Percentiles rank a stretch among this genome's conserved stretches.
phyloP scores from a whole-genome alignment of 192 early-diverging fungal genomes.

The Coemansia sp. region DNA sequence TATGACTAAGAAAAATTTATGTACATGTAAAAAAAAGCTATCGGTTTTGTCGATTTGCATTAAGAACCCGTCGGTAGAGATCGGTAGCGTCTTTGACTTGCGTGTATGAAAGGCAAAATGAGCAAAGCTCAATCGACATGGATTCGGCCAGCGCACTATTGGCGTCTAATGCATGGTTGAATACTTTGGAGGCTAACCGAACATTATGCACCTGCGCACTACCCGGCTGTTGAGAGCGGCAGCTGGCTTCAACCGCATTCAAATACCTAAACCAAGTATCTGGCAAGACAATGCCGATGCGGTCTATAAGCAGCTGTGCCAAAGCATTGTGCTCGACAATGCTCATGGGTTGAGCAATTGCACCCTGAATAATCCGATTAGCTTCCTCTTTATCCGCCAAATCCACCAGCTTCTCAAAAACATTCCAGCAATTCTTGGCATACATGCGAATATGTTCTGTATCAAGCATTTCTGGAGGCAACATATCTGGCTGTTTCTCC shows the following conservation, averaged over 20 bases:
- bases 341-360: slow-evolving; percentile 33
- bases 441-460: slow-evolving; percentile 23
- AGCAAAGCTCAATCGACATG: slow-evolving; percentile 40
- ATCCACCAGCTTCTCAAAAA: slow-evolving; percentile 14
- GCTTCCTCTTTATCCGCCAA: background rate
- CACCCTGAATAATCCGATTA: slow-evolving; percentile 17
- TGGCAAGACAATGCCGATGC: slow-evolving; percentile 1
- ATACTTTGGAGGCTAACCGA: slow-evolving; percentile 24
- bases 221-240: slow-evolving; percentile 17
- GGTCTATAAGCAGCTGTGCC: slow-evolving; percentile 24
- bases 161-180: slow-evolving; percentile 21
- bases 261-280: slow-evolving; percentile 37
- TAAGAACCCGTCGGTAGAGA: slow-evolving; percentile 28
- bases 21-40: background rate
- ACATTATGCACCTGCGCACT: slow-evolving; percentile 30
- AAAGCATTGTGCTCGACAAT: slow-evolving; percentile 30
- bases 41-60: background rate
- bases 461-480: slow-evolving; percentile 10
- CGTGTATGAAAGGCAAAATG: slow-evolving; percentile 45
- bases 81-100: slow-evolving; percentile 42
- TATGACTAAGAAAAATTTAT: slow-evolving; percentile 4
- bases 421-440: slow-evolving; percentile 26
- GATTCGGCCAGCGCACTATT: slow-evolving; percentile 20
- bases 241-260: slow-evolving; percentile 45
- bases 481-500: slow-evolving; percentile 18